Evolutionary conservation across 1,139 yeast genomes (phyloP).

Genomic region (Magnusiomyces tetraspermus): DNA sequence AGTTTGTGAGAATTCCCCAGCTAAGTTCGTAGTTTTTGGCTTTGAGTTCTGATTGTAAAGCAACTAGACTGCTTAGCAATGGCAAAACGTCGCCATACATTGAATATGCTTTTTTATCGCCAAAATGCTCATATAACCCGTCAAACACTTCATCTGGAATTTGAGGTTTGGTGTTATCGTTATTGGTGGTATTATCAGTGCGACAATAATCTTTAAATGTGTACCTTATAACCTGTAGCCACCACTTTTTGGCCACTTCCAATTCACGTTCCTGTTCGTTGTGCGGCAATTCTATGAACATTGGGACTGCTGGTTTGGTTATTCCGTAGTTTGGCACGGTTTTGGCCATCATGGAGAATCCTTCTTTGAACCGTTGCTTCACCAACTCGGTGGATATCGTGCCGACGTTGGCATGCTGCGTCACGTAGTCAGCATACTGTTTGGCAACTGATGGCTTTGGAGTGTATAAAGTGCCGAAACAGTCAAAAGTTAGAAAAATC

Average conservation of each 20-base stretch:
- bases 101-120: conserved; percentile 19
- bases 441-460: conserved; percentile 21
- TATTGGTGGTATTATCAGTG: background rate
- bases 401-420: conserved; percentile 15
- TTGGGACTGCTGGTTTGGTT: background rate
- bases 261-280: background rate
- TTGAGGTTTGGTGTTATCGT: background rate
- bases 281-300: background rate
- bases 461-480: conserved; percentile 25
- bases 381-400: conserved; percentile 1
- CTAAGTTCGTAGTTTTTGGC: background rate
- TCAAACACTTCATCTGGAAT: conserved; percentile 16
- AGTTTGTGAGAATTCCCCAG: conserved; percentile 23
- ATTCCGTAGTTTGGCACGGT: conserved; percentile 25
- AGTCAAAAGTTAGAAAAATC: conserved; percentile 23
- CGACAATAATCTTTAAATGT: conserved; percentile 15
- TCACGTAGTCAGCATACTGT: conserved; percentile 20
- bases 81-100: conserved; percentile 20
- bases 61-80: conserved; percentile 13
- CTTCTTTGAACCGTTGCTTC: conserved; percentile 14
- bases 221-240: conserved; percentile 19
- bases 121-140: conserved; percentile 21
- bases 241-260: conserved; percentile 19
- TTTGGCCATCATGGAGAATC: conserved; percentile 15
- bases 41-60: background rate